These are phyloP conservation scores for Argentina anserina DNA, from an alignment of 306 rosid species.

Conservation along the genomic window DNA sequence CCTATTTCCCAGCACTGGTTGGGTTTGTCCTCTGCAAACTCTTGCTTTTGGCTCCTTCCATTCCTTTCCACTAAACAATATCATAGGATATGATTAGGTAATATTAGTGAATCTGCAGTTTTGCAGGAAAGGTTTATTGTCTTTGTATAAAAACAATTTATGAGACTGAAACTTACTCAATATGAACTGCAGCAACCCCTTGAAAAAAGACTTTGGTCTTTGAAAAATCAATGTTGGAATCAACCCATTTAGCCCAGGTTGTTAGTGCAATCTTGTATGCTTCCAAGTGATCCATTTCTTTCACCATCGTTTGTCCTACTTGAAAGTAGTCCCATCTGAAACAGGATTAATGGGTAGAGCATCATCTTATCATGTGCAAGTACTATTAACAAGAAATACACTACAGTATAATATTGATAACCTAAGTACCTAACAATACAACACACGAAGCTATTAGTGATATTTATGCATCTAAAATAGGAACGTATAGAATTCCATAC, in stretches of 20 bases:
- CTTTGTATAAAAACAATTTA: neutral
- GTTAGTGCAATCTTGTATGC: constrained; percentile 62
- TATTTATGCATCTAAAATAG: neutral
- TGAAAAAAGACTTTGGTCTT: constrained; percentile 59
- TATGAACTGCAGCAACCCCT: constrained; percentile 67
- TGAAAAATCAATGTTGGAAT: constrained; percentile 58
- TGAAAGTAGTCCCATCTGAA: constrained; percentile 65
- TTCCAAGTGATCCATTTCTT: constrained; percentile 60
- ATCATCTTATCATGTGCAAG: neutral
- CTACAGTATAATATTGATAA: neutral
- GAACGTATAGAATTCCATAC: constrained; percentile 19
- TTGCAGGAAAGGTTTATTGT: neutral
- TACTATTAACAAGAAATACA: neutral
- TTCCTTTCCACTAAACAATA: constrained; percentile 19
- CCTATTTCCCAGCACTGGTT: constrained; percentile 37
- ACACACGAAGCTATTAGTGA: neutral
- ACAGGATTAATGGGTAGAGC: neutral
- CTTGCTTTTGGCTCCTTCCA: constrained; percentile 31
- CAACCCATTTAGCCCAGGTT: constrained; percentile 70
- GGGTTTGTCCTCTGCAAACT: constrained; percentile 32
- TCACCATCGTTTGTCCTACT: constrained; percentile 38
- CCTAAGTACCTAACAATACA: no score
- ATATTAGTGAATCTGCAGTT: neutral
- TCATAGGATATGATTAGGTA: neutral
- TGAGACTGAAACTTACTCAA: constrained; percentile 36